These are phyloP conservation scores for Myriosclerotinia curreyana DNA, from an alignment of 2,329 filamentous ascomycete genomes.

Conservation along the genomic window DNA sequence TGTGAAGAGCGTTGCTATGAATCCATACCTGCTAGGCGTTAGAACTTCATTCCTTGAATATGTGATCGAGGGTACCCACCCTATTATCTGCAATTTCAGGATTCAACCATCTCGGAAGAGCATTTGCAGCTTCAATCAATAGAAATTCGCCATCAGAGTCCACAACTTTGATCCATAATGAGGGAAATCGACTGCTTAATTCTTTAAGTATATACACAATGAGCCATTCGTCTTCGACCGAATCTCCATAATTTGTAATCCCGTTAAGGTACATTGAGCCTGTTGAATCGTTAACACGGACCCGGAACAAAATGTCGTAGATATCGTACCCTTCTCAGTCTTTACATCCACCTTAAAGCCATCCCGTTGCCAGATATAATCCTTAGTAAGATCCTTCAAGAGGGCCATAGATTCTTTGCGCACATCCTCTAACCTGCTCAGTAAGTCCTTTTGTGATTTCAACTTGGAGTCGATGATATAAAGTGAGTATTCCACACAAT, in stretches of 20 bases:
- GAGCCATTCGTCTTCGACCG: conserved; percentile 95
- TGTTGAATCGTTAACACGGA: conserved; percentile 30
- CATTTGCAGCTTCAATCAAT: conserved; percentile 87
- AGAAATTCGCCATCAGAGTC: conserved; percentile 96
- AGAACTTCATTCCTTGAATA: conserved; percentile 19
- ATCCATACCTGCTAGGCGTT: conserved; percentile 67
- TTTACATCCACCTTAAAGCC: conserved; percentile 62
- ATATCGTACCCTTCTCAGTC: conserved; percentile 52
- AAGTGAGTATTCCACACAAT: conserved; percentile 81
- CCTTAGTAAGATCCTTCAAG: conserved; percentile 62
- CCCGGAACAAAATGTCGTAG: background rate
- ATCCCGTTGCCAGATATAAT: conserved; percentile 95
- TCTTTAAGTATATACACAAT: conserved; percentile 86
- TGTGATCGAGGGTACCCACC: conserved; percentile 40
- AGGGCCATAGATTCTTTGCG: conserved; percentile 66
- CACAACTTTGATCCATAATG: conserved; percentile 77
- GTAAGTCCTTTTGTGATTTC: conserved; percentile 52
- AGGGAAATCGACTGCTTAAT: conserved; percentile 67
- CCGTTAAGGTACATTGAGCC: conserved; percentile 67
- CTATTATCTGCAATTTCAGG: conserved; percentile 86
- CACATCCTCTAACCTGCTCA: conserved; percentile 66
- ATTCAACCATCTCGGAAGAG: conserved; percentile 83
- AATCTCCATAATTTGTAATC: conserved; percentile 84
- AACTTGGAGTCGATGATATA: conserved; percentile 63
- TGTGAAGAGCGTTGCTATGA: conserved; percentile 67